Conservation (phyloP, 2,329 filamentous ascomycete species). For the Calonectria fujianensis region DNA sequence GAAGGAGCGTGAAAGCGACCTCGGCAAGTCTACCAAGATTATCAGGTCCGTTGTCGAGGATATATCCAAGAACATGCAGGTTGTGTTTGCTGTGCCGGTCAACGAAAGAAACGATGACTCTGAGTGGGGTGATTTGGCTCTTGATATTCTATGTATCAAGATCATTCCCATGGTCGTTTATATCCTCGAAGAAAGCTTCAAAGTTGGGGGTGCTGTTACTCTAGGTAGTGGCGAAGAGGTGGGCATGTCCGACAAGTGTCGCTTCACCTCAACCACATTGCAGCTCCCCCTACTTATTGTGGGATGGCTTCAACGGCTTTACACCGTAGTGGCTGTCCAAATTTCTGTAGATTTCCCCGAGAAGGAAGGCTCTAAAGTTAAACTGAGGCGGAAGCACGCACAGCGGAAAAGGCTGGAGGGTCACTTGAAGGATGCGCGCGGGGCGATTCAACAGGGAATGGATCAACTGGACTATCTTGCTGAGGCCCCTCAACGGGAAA, state of each 20-base stretch:
- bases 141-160: slow-evolving; percentile 40
- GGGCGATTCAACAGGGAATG: slow-evolving; percentile 39
- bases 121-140: slow-evolving; percentile 32
- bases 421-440: slow-evolving; percentile 3
- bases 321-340: slow-evolving; percentile 37
- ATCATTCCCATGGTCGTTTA: slow-evolving; percentile 55
- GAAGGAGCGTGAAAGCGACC: slow-evolving; percentile 15
- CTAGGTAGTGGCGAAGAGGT: background rate
- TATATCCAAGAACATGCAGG: slow-evolving; percentile 36
- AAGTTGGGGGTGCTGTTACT: slow-evolving; percentile 41
- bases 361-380: background rate
- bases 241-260: slow-evolving; percentile 28
- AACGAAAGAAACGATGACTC: background rate
- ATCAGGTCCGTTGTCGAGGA: slow-evolving; percentile 38
- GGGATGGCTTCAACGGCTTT: slow-evolving; percentile 47
- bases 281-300: slow-evolving; percentile 40
- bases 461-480: slow-evolving; percentile 30
- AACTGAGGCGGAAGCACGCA: slow-evolving; percentile 10
- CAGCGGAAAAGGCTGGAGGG: slow-evolving; percentile 28
- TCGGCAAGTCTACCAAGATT: slow-evolving; percentile 37
- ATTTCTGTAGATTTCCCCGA: slow-evolving; percentile 38
- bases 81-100: background rate
- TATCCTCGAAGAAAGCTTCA: slow-evolving; percentile 47
- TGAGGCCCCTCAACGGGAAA: slow-evolving; percentile 28
- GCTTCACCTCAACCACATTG: slow-evolving; percentile 49